Evolutionary conservation across 768 basidiomycete species (phyloP).

Genomic region (Macrolepiota fuliginosa): DNA sequence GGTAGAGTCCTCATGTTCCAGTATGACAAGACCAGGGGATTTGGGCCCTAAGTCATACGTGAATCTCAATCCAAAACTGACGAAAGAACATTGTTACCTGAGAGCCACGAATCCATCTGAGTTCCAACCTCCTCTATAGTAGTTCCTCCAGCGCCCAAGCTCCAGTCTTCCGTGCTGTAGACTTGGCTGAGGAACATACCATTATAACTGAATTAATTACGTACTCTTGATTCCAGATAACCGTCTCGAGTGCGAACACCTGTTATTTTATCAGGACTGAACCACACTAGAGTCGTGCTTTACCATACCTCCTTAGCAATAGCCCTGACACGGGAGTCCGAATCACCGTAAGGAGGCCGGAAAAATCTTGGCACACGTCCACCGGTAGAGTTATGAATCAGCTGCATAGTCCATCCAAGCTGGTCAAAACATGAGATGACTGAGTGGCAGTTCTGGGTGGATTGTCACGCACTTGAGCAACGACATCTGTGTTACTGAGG

Average conservation of each 20-base stretch:
- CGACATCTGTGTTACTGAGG: conserved; percentile 60
- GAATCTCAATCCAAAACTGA: background rate
- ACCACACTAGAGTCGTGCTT: background rate
- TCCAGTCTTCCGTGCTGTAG: conserved; percentile 75
- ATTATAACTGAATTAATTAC: conserved; percentile 18
- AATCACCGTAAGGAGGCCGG: conserved; percentile 88
- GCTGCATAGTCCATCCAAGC: conserved; percentile 78
- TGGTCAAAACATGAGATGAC: conserved; percentile 19
- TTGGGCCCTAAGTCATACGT: conserved; percentile 50
- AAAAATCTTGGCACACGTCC: conserved; percentile 72
- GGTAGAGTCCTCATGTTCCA: conserved; percentile 80
- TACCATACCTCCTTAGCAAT: conserved; percentile 72
- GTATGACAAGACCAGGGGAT: conserved; percentile 72
- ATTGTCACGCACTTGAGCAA: conserved; percentile 51
- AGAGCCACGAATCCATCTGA: conserved; percentile 55
- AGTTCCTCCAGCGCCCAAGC: conserved; percentile 42
- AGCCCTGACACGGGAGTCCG: conserved; percentile 78
- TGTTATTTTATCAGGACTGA: conserved; percentile 13
- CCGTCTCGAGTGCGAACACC: conserved; percentile 77
- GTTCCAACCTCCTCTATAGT: conserved; percentile 44
- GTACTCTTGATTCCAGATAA: conserved; percentile 91
- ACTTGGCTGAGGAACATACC: background rate
- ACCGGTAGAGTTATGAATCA: conserved; percentile 78
- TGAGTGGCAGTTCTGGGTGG: background rate
- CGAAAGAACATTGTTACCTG: conserved; percentile 31